Evolutionary conservation across 768 basidiomycete species (phyloP).

Genomic region (Coprinopsis marcescibilis): DNA sequence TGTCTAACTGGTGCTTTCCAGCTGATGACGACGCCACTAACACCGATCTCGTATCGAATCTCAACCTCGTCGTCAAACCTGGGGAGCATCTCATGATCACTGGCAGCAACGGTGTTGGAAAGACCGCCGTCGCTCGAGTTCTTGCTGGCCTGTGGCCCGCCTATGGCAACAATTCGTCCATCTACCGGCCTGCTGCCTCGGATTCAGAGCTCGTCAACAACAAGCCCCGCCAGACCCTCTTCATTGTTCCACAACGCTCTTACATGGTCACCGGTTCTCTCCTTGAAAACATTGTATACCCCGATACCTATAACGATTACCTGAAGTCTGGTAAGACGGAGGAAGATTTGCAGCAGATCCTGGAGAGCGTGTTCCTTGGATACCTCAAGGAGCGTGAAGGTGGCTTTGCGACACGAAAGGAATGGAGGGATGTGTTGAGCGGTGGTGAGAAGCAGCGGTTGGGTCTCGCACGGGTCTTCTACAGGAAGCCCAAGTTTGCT

Average conservation of each 20-base stretch:
- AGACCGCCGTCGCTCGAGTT: constrained; percentile 84
- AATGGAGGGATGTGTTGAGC: constrained; percentile 94
- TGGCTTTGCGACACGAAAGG: constrained; percentile 84
- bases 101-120: constrained; percentile 88
- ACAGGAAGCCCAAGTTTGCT: constrained; percentile 77
- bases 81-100: constrained; percentile 93
- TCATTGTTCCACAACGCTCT: constrained; percentile 87
- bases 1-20: not conserved
- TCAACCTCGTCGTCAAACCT: constrained; percentile 54
- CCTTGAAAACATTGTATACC: constrained; percentile 92
- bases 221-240: constrained; percentile 46
- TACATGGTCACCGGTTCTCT: constrained; percentile 89
- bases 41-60: constrained; percentile 60
- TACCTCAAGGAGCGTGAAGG: constrained; percentile 88
- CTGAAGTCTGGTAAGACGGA: constrained; percentile 52
- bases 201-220: not conserved
- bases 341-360: constrained; percentile 66
- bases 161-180: constrained; percentile 23
- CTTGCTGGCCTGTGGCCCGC: constrained; percentile 87
- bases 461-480: constrained; percentile 91
- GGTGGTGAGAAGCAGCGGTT: constrained; percentile 98
- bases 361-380: constrained; percentile 76
- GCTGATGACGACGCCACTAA: constrained; percentile 19
- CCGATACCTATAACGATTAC: constrained; percentile 77
- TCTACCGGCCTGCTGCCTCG: constrained; percentile 15